Evolutionary conservation across 768 basidiomycete species (phyloP).

Genomic region (Leccinum sublutescens): DNA sequence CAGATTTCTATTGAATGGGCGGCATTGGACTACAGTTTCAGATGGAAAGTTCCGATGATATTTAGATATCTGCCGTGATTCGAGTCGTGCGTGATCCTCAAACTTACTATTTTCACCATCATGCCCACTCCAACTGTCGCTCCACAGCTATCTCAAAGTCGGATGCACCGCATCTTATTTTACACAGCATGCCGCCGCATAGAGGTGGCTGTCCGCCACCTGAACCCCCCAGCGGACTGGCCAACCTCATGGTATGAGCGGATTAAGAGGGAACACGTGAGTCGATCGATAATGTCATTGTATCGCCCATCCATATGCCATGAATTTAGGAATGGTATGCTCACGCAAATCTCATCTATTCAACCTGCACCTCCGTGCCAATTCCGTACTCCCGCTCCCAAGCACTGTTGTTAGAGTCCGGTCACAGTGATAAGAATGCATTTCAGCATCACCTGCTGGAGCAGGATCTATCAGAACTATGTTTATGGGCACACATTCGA

Average conservation of each 20-base stretch:
- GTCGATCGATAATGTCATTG: no score
- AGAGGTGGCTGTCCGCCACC: not conserved
- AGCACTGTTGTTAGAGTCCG: not conserved
- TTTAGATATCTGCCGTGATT: no score
- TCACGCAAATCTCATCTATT: not conserved
- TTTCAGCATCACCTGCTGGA: no score
- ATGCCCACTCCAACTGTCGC: no score
- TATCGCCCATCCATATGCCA: no score
- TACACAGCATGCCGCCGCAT: not conserved
- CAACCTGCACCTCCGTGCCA: not conserved
- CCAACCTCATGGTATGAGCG: not conserved
- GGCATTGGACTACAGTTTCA: no score
- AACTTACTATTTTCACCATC: no score
- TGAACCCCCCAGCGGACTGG: not conserved
- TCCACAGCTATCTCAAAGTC: not conserved
- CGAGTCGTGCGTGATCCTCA: no score
- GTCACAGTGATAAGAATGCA: no score
- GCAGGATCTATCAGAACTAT: not conserved
- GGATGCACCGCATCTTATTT: not conserved
- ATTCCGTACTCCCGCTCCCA: not conserved
- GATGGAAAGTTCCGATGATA: no score
- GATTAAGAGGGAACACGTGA: not conserved
- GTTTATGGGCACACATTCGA: not conserved
- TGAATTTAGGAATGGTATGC: no score
- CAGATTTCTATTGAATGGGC: no score